phyloP scores from a whole-genome alignment of 371 early-diverging fungal genomes.

The Rhizomucor pusillus region DNA sequence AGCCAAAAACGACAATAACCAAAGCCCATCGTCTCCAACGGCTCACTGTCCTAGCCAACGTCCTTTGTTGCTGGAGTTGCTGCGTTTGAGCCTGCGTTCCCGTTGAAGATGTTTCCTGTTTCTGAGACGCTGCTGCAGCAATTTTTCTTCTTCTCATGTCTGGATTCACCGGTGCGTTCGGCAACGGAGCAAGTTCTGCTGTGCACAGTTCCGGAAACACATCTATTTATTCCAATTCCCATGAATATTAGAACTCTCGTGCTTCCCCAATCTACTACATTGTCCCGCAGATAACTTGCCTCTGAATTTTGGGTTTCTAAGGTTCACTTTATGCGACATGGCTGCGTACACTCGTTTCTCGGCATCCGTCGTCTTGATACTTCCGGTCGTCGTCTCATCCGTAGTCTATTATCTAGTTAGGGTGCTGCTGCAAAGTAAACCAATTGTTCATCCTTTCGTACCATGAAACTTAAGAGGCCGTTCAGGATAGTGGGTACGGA shows the following conservation, averaged over 20 bases:
- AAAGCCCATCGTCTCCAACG: conserved; percentile 59
- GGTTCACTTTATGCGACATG: conserved; percentile 79
- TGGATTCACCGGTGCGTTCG: conserved; percentile 24
- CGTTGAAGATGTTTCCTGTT: conserved; percentile 18
- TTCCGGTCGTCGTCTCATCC: conserved; percentile 91
- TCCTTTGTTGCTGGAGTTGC: conserved; percentile 22
- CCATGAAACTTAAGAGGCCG: conserved; percentile 96
- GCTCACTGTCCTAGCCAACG: conserved; percentile 30
- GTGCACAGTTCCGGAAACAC: conserved; percentile 80
- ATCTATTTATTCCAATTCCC: conserved; percentile 45
- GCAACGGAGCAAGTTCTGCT: conserved; percentile 44
- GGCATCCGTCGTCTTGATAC: conserved; percentile 72
- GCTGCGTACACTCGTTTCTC: conserved; percentile 79
- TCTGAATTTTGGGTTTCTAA: conserved; percentile 71
- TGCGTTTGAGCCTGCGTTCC: conserved; percentile 2
- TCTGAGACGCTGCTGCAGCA: conserved; percentile 14
- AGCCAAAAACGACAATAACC: conserved; percentile 52
- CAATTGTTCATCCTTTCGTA: conserved; percentile 31
- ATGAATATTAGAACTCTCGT: neutral
- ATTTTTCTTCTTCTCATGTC: conserved; percentile 11
- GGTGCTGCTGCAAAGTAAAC: too few species aligned
- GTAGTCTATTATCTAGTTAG: conserved; percentile 42
- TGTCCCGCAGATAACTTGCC: conserved; percentile 35
- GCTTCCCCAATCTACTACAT: neutral
- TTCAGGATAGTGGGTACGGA: conserved; percentile 93